Conservation (phyloP, 257 asterid genomes). For the Salvia hispanica region DNA sequence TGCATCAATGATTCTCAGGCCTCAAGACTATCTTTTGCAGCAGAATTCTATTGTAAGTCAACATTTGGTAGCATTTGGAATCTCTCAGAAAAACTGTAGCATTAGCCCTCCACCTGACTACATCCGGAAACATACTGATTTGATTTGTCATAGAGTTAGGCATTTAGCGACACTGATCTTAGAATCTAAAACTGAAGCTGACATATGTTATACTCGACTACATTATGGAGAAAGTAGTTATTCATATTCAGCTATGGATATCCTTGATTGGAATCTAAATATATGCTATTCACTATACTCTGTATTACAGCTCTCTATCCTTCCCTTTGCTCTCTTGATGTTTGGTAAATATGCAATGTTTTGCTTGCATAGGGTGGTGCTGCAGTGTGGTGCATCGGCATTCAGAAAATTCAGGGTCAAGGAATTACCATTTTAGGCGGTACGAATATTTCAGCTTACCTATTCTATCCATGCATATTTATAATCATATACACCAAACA, state of each 20-base stretch:
- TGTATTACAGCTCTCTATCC: background rate
- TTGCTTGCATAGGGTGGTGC: constrained; percentile 64
- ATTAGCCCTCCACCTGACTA: no score
- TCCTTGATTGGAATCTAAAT: background rate
- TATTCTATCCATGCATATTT: background rate
- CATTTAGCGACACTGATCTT: background rate
- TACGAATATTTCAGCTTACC: constrained; percentile 28
- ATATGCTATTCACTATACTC: background rate
- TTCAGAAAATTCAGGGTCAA: constrained; percentile 78
- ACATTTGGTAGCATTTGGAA: background rate
- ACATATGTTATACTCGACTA: background rate
- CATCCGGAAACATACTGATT: background rate
- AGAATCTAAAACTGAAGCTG: background rate
- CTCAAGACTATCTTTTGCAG: constrained; percentile 89
- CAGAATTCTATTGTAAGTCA: constrained; percentile 81
- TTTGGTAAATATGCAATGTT: constrained; percentile 9
- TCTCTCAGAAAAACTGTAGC: background rate
- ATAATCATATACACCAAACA: background rate
- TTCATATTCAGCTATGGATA: background rate
- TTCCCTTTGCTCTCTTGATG: background rate
- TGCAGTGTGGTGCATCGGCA: constrained; percentile 88
- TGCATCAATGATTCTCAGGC: constrained; percentile 74
- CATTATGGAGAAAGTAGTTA: background rate
- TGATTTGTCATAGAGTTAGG: background rate
- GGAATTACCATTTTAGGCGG: constrained; percentile 93